Evolutionary conservation across 202 grass and related monocot genomes (phyloP).

Genomic region (Alloteropsis angusta): DNA sequence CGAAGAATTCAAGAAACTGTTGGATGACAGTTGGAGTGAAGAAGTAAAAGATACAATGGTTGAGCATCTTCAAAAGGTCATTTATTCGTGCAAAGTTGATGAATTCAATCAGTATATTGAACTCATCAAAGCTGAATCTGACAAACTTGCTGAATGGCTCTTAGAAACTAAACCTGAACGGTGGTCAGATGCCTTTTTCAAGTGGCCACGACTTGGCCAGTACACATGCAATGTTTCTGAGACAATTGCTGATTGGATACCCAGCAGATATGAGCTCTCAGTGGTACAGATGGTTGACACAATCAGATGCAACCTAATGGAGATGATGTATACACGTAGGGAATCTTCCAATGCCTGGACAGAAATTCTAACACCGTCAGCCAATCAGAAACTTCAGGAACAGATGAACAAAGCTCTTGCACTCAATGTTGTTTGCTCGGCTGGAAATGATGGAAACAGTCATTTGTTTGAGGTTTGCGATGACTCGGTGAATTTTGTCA

Average conservation of each 20-base stretch:
- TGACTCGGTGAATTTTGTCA: slow-evolving; percentile 67
- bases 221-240: slow-evolving; percentile 59
- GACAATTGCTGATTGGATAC: slow-evolving; percentile 61
- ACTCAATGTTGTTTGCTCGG: slow-evolving; percentile 39
- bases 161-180: slow-evolving; percentile 75
- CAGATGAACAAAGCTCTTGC: slow-evolving; percentile 55
- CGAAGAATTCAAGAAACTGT: slow-evolving; percentile 64
- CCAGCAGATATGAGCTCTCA: slow-evolving; percentile 65
- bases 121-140: slow-evolving; percentile 64
- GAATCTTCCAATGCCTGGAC: slow-evolving; percentile 69
- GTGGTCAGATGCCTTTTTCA: slow-evolving; percentile 95
- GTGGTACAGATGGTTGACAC: slow-evolving; percentile 89
- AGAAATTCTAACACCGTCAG: slow-evolving; percentile 59
- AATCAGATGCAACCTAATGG: slow-evolving; percentile 91
- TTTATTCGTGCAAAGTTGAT: slow-evolving; percentile 72
- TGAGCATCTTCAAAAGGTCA: slow-evolving; percentile 56
- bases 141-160: slow-evolving; percentile 87
- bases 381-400: slow-evolving; percentile 78
- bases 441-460: slow-evolving; percentile 29
- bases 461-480: slow-evolving; percentile 80
- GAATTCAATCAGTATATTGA: slow-evolving; percentile 77
- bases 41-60: slow-evolving; percentile 69
- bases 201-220: slow-evolving; percentile 59
- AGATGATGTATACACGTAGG: slow-evolving; percentile 79
- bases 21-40: slow-evolving; percentile 64